A percentile compares a stretch with the other conserved stretches of the same genome.
These are phyloP conservation scores for Aspergillus ibericus DNA, from an alignment of 2,329 filamentous ascomycete genomes.

Conservation along the genomic window DNA sequence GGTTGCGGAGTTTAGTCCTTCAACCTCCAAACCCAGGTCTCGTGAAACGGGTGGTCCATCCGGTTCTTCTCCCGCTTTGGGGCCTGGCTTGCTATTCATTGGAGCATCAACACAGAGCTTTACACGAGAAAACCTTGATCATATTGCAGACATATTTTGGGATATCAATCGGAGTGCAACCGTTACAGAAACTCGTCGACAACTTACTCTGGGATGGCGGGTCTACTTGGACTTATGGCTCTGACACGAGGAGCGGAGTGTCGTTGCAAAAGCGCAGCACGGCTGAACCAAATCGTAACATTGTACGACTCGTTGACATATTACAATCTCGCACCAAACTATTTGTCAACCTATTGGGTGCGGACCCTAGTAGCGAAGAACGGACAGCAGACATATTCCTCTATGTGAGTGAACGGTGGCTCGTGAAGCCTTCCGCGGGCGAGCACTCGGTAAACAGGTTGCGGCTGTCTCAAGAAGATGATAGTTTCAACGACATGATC, in stretches of 20 bases:
- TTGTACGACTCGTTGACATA: constrained; percentile 36
- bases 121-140: constrained; percentile 32
- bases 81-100: constrained; percentile 40
- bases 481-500: constrained; percentile 30
- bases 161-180: constrained; percentile 37
- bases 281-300: constrained; percentile 20
- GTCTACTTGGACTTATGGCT: constrained; percentile 37
- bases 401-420: constrained; percentile 44
- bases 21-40: constrained; percentile 47
- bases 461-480: constrained; percentile 19
- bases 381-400: constrained; percentile 44
- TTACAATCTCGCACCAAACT: constrained; percentile 40
- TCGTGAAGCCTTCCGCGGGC: constrained; percentile 28
- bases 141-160: constrained; percentile 44
- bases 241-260: constrained; percentile 24
- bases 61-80: constrained; percentile 45
- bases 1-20: constrained; percentile 37
- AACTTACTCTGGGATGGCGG: constrained; percentile 44
- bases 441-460: constrained; percentile 9
- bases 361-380: constrained; percentile 43
- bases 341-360: constrained; percentile 37
- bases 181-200: constrained; percentile 41
- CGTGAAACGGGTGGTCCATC: constrained; percentile 42
- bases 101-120: constrained; percentile 25
- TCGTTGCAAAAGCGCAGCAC: constrained; percentile 28